These are phyloP conservation scores for Discostella pseudostelligera DNA, from an alignment of 108 stramenopile genomes.

Conservation along the genomic window DNA sequence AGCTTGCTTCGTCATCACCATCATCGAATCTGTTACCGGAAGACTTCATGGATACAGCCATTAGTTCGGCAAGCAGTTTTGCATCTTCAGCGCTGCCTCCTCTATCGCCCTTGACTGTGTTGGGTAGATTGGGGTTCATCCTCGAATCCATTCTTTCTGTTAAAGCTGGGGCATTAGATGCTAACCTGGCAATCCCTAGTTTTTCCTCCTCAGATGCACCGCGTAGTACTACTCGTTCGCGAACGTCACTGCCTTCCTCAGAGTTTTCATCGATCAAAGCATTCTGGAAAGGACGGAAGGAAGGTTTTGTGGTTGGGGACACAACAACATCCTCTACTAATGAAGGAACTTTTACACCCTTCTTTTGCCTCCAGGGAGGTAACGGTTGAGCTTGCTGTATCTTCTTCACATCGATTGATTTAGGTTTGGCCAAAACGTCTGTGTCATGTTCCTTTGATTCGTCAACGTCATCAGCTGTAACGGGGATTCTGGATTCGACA, in stretches of 20 bases:
- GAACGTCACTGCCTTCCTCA: neutral
- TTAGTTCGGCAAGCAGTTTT: slow-evolving; percentile 61
- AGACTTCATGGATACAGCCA: slow-evolving; percentile 62
- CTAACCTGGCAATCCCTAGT: neutral
- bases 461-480: neutral
- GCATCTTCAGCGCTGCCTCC: slow-evolving; percentile 82
- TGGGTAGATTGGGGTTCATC: slow-evolving; percentile 17
- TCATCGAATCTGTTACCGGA: slow-evolving; percentile 45
- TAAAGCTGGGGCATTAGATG: neutral
- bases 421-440: neutral
- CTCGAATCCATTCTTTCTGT: neutral
- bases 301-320: neutral
- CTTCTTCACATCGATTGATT: neutral
- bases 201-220: neutral
- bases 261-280: neutral
- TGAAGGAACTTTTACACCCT: neutral
- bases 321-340: neutral
- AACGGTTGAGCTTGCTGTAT: neutral
- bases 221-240: neutral
- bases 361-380: slow-evolving; percentile 8
- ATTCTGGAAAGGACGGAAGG: slow-evolving; percentile 22
- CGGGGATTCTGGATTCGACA: neutral
- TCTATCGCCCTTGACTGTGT: slow-evolving; percentile 70
- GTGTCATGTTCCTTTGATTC: neutral
- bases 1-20: neutral